Base-by-base conservation (phyloP, 768 basidiomycete genomes). In the Termitomyces sp. region DNA sequence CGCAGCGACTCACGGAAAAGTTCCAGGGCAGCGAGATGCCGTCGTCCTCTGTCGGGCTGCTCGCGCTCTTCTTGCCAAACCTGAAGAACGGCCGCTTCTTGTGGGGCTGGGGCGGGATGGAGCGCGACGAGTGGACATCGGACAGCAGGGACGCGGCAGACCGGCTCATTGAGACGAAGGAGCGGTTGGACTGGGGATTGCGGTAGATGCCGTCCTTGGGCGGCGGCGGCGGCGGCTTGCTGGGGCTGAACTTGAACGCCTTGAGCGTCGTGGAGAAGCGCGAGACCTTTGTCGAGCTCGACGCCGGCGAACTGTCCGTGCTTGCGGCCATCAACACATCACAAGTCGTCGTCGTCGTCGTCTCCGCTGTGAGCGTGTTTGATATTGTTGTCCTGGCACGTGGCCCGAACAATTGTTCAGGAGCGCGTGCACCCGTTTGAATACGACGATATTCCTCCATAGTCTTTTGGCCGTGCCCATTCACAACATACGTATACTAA, bases 1-100 rank as follows among this genome's bases (percentile, higher is more conserved):
- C 31, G 0, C 5, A 15, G 3, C 49, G 31, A 72, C 83, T 50
- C 69, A 85, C 88, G 81, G 87, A 87, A 62, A 91, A 89, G 70
- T 90, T 90, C 84, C 86, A 91, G 4, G 90, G 90, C 63, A 76
- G 63, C 0, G 88, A 86, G 47, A 92, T 88, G 31, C 79, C 81
- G 17, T 85, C 83, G 64, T 91, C 88, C 5, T 82, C 83, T 15
- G 65, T 60, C 9, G 71, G 67, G n/a, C 29, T 70, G 65, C 20
- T n/a, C 43, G 8, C 69, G 61, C 71, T 72, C 11, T 72, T 73
- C 62, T 72, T 78, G 5, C 71, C 74, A 61, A 82, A 79, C 57
- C 74, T 78, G 66, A 82, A 79, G 57, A 83, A 77, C 15, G 20
- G 34, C 7, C 73, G 72, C 61, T 76, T 79, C 55, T 75, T 72